These are phyloP conservation scores for Rhinocladiella mackenziei DNA, from an alignment of 2,329 filamentous ascomycete genomes.

Conservation along the genomic window DNA sequence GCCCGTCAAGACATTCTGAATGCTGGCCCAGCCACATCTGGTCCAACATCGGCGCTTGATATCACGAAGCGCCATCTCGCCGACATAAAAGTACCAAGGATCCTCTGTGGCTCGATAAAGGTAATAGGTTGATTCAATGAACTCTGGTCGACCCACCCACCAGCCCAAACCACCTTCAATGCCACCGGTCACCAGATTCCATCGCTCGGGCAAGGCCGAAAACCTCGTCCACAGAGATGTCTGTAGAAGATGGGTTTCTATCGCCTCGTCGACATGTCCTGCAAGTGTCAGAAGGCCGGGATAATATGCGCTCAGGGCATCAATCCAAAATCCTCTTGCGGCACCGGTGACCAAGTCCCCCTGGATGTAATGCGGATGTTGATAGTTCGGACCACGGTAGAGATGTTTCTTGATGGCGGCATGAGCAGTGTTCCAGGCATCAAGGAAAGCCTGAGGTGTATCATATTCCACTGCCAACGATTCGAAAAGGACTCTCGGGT, in stretches of 20 bases:
- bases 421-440: slow-evolving; percentile 81
- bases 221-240: slow-evolving; percentile 94
- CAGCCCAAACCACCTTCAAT: slow-evolving; percentile 84
- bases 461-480: slow-evolving; percentile 63
- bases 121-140: slow-evolving; percentile 94
- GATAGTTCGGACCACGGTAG: slow-evolving; percentile 69
- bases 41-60: slow-evolving; percentile 86
- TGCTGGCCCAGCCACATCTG: slow-evolving; percentile 85
- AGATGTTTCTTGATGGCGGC: slow-evolving; percentile 84
- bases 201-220: slow-evolving; percentile 87
- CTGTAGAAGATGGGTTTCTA: slow-evolving; percentile 83
- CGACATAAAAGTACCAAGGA: slow-evolving; percentile 92
- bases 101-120: slow-evolving; percentile 91
- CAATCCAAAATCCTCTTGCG: slow-evolving; percentile 86
- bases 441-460: slow-evolving; percentile 72
- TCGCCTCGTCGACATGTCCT: slow-evolving; percentile 85
- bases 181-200: slow-evolving; percentile 78
- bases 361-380: slow-evolving; percentile 90
- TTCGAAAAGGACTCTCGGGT: slow-evolving; percentile 62
- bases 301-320: slow-evolving; percentile 93
- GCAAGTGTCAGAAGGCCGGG: slow-evolving; percentile 81
- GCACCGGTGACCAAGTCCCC: slow-evolving; percentile 85
- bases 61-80: slow-evolving; percentile 89
- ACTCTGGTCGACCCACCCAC: slow-evolving; percentile 95
- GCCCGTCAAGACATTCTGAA: slow-evolving; percentile 76